Base-by-base conservation (phyloP, 768 basidiomycete species). In the Lepiota subincarnata region DNA sequence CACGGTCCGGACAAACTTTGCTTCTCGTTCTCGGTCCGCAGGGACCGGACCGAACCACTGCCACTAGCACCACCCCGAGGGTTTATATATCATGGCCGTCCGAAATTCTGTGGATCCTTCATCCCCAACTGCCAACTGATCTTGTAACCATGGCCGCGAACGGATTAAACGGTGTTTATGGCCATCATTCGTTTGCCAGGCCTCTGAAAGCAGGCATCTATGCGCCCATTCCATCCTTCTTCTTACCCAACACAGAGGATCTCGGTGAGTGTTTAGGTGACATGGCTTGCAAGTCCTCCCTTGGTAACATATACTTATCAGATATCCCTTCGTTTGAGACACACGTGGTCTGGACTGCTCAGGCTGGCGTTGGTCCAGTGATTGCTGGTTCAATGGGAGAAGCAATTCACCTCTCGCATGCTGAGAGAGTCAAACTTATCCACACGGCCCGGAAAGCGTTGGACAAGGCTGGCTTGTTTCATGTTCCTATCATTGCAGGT, bases 211-310 rank as follows among this genome's bases (percentile, higher is more conserved):
- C 89, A 19, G 92, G 93, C 40, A 81, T 96, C 53, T 94, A 80
- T 69, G 87, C 89, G 8, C 94, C 94, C 28, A 82, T 96, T 61
- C 90, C 86, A 28, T 82, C 92, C 13, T 95, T 96, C 74, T 94
- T 92, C 75, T 66, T 83, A 16, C 74, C 77, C 1, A 79, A 76
- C 34, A 79, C 84, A 38, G 89, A 95, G 68, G 91, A 94, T 60
- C 79, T 96, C 51, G 92, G 92, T 90, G 62, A 64, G 82, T 73
- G 31, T 45, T 31, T 49, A 55, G 48, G 24, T 16, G 46, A 14
- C 42, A 48, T 53, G 12, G 2, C n/a, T 46, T 37, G 12, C 22
- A 42, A 34, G 7, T 8, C 28, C 19, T 24, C 16, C 24, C 26
- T 38, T 24, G 1, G 13, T 36, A 26, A 14, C 14, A 12, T 26